phyloP scores from a whole-genome alignment of 2,329 filamentous ascomycete species.

The Bipolaris cookei region DNA sequence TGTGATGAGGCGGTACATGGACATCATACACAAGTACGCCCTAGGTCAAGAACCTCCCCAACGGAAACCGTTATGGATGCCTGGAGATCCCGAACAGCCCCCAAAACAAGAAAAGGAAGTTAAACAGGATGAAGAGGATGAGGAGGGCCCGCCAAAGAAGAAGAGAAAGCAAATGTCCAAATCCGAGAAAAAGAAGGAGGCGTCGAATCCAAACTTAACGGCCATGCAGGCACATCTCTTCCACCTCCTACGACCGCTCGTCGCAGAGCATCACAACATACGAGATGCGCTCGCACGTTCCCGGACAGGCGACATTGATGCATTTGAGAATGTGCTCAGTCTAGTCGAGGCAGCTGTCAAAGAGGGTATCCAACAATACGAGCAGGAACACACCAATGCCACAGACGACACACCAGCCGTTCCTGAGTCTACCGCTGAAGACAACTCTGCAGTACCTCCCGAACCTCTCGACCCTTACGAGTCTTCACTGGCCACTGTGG shows the following conservation, averaged over 20 bases:
- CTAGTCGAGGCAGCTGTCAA: conserved; percentile 79
- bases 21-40: conserved; percentile 84
- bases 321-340: conserved; percentile 76
- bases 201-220: conserved; percentile 70
- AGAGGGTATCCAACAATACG: conserved; percentile 72
- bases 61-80: conserved; percentile 75
- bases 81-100: conserved; percentile 55
- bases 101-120: conserved; percentile 43
- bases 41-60: conserved; percentile 69
- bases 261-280: conserved; percentile 80
- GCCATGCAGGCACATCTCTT: conserved; percentile 93
- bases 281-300: conserved; percentile 80
- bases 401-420: background rate
- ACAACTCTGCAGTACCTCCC: background rate
- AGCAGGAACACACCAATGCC: conserved; percentile 42
- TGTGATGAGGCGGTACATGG: conserved; percentile 83
- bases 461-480: conserved; percentile 50
- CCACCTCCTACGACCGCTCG: conserved; percentile 82
- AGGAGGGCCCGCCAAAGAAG: conserved; percentile 45
- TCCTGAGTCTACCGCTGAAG: background rate
- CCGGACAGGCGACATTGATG: conserved; percentile 72
- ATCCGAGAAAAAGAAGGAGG: conserved; percentile 56
- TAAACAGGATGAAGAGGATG: conserved; percentile 24
- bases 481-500: conserved; percentile 70
- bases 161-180: conserved; percentile 47